These are phyloP conservation scores for Chrysoporthe cubensis DNA, from an alignment of 2,329 filamentous ascomycete genomes.

Conservation along the genomic window DNA sequence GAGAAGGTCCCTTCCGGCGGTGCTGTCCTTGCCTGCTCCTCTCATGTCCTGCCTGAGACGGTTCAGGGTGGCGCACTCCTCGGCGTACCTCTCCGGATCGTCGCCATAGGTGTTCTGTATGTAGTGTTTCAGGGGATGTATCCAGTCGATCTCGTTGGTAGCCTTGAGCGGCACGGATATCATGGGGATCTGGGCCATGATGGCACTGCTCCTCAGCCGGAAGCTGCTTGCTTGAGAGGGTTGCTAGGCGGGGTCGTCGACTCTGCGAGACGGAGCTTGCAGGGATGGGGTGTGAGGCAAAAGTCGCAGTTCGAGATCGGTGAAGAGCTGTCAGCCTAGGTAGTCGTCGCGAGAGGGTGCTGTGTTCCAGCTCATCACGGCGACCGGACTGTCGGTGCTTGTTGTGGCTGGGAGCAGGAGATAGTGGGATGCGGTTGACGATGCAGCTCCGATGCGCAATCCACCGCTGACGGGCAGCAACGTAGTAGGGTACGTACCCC, in stretches of 20 bases:
- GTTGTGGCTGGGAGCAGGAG: conserved; percentile 14
- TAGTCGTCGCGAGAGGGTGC: conserved; percentile 7
- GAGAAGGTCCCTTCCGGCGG: conserved; percentile 86
- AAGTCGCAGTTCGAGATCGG: conserved; percentile 8
- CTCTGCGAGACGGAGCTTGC: conserved; percentile 26
- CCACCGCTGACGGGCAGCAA: conserved; percentile 5
- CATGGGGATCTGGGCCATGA: conserved; percentile 89
- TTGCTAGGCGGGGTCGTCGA: conserved; percentile 21
- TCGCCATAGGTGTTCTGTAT: conserved; percentile 94
- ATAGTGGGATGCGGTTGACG: conserved; percentile 21
- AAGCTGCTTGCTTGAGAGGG: not conserved
- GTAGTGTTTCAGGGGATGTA: conserved; percentile 87
- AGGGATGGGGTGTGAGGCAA: conserved; percentile 18
- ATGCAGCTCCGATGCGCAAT: conserved; percentile 19
- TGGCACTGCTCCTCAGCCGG: conserved; percentile 23
- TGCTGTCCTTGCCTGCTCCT: conserved; percentile 95
- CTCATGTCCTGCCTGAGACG: conserved; percentile 97
- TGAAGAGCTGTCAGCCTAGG: conserved; percentile 22
- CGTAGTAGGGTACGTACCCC: conserved; percentile 1
- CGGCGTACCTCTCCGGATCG: conserved; percentile 91
- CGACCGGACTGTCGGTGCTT: conserved; percentile 1
- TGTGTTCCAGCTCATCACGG: conserved; percentile 26
- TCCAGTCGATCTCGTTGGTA: conserved; percentile 99
- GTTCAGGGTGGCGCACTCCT: conserved; percentile 94
- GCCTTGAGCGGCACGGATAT: conserved; percentile 89